Base-by-base conservation (phyloP, 768 basidiomycete genomes). In the Hygrophorus pudorinus region DNA sequence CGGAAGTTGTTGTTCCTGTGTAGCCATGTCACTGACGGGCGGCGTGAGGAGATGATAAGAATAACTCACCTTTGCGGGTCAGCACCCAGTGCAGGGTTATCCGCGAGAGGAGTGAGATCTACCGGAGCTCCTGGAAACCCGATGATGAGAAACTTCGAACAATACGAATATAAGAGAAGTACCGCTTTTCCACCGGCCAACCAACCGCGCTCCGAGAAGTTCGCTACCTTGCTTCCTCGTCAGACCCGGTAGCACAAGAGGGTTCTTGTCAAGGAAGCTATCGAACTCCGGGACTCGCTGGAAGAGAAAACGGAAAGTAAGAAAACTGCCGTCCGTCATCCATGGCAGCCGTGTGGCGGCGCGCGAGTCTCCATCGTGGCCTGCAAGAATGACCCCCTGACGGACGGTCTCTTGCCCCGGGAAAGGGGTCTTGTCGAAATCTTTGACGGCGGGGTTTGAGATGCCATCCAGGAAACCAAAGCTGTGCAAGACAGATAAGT, bases 181-280 rank as follows among this genome's bases (percentile, higher is more conserved):
- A 69, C 72, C 71, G 39, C 71, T 73, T 65, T 72, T 73, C 73
- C 73, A 76, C 14, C 76, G 61, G 11, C 76, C 76, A 20, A 76
- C 62, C 47, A 76, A 59, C 42, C 75, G 63, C 12, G 75, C 75
- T 31, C 73, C 73, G 12, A 72, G 61, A n/a, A 75, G 61, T n/a
- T 70, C 72, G 32, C 66, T 66, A n/a, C 73, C 71, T 46, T 73
- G 57, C 41, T 64, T 50, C 6, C 47, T 47, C 1, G 61, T 62
- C 38, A 73, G 52, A 1, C 63, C 65, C 11, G 60, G 59, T 38
- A 60, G 45, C n/a, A 51, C 48, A 21, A 72, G 50, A 3, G 72
- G 65, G 51, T 74, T 64, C 41, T 60, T 53, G n/a, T 55, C 52
- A 39, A 75, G 55, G 60, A 70, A 74, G 8, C 65, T 52, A 55